phyloP scores from a whole-genome alignment of 345 rosid genomes.

The Euphorbia peplus region DNA sequence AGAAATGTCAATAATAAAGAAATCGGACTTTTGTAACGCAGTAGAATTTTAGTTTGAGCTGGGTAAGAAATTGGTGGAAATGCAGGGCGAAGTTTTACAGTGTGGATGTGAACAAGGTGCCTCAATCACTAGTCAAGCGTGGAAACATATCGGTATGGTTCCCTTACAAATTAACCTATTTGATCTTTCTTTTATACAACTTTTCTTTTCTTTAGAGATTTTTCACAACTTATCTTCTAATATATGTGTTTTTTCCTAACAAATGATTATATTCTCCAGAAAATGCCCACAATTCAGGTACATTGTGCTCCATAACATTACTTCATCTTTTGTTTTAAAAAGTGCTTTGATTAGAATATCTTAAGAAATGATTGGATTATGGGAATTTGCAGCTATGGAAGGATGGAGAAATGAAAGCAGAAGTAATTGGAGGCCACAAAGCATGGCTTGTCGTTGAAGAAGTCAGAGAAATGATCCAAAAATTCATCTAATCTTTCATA shows the following conservation, averaged over 20 bases:
- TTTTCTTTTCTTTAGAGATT: neutral
- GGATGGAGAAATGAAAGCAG: conserved; percentile 87
- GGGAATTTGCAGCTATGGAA: conserved; percentile 56
- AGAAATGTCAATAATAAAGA: too few relatives aligned
- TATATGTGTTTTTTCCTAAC: too few relatives aligned
- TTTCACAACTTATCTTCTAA: neutral
- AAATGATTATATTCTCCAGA: conserved; percentile 45
- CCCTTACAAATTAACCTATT: neutral
- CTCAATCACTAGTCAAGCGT: conserved; percentile 72
- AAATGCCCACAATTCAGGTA: conserved; percentile 98
- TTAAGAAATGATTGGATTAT: too few relatives aligned
- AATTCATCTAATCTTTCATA: conserved; percentile 31
- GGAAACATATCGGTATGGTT: conserved; percentile 71
- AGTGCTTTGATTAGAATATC: too few relatives aligned
- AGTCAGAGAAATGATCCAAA: conserved; percentile 72
- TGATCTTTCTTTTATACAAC: neutral
- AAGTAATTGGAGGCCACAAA: conserved; percentile 92
- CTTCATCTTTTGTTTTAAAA: too few relatives aligned
- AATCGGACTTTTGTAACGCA: too few relatives aligned
- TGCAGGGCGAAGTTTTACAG: conserved; percentile 62
- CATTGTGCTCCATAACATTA: neutral
- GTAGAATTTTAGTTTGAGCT: too few relatives aligned
- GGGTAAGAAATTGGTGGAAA: neutral
- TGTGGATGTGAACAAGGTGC: conserved; percentile 88
- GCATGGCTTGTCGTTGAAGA: conserved; percentile 92